A percentile compares a stretch with the other conserved stretches of the same genome.
phyloP scores from a whole-genome alignment of 2,329 filamentous ascomycete species.

The Rutstroemia sp. region DNA sequence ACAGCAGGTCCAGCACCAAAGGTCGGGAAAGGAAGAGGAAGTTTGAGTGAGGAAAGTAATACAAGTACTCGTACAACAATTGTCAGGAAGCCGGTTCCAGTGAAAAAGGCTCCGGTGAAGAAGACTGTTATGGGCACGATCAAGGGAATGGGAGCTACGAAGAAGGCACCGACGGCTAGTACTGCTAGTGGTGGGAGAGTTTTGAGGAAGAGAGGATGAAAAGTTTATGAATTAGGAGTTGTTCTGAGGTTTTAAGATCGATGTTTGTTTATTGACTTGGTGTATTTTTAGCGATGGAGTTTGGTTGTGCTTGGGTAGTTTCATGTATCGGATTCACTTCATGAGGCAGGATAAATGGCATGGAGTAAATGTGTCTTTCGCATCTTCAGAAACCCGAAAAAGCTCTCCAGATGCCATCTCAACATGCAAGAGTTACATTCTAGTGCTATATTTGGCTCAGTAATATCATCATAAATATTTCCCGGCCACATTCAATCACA shows the following conservation, averaged over 20 bases:
- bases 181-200: slow-evolving; percentile 28
- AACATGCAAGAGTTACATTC: too few species aligned
- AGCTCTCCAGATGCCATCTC: too few species aligned
- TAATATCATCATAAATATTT: background rate
- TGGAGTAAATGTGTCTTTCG: background rate
- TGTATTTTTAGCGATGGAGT: background rate
- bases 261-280: background rate
- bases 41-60: slow-evolving; percentile 55
- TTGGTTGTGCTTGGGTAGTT: background rate
- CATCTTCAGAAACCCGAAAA: background rate
- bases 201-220: slow-evolving; percentile 24
- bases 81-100: slow-evolving; percentile 46
- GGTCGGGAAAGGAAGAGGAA: slow-evolving; percentile 46
- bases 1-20: slow-evolving; percentile 33
- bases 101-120: slow-evolving; percentile 37
- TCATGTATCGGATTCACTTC: background rate
- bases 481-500: background rate
- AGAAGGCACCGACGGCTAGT: slow-evolving; percentile 41
- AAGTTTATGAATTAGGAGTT: background rate
- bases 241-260: background rate
- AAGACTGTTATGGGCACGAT: slow-evolving; percentile 48
- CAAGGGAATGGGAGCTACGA: slow-evolving; percentile 43
- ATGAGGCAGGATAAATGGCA: background rate
- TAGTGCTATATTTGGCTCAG: background rate
- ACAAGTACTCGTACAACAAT: slow-evolving; percentile 39